Evolutionary conservation across 2,329 filamentous ascomycete genomes (phyloP).

Genomic region (Colletotrichum lindemuthianum): DNA sequence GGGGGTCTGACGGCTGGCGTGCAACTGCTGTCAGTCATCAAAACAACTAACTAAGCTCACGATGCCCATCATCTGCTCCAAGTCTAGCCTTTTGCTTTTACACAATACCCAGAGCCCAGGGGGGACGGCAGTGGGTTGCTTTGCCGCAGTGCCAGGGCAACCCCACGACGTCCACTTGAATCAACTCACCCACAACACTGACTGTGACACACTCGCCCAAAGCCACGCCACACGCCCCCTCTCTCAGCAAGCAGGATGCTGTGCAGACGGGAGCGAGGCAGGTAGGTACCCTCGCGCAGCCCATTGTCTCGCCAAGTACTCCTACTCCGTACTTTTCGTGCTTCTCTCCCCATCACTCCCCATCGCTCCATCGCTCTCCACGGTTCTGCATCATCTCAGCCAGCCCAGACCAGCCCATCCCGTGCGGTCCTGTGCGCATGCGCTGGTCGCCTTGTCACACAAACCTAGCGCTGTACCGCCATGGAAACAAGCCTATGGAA

Average conservation of each 20-base stretch:
- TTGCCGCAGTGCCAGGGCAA: slow-evolving; percentile 21
- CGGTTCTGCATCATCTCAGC: not conserved
- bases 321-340: no score
- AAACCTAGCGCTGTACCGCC: slow-evolving; percentile 2
- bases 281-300: not conserved
- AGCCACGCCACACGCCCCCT: no score
- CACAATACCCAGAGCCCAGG: not conserved
- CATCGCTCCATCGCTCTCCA: no score
- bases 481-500: slow-evolving; percentile 25
- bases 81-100: slow-evolving; percentile 14
- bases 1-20: no score
- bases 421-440: slow-evolving; percentile 26
- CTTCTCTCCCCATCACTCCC: no score
- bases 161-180: slow-evolving; percentile 19
- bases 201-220: no score
- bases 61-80: not conserved
- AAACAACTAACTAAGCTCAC: no score
- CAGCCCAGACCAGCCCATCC: not conserved
- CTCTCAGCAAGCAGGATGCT: no score
- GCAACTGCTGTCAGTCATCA: no score
- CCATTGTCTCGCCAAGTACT: not conserved
- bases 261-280: no score
- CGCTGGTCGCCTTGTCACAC: slow-evolving; percentile 18
- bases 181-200: no score
- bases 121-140: slow-evolving; percentile 10